Conservation (phyloP, 305 asterid genomes). For the Ilex paraguariensis region DNA sequence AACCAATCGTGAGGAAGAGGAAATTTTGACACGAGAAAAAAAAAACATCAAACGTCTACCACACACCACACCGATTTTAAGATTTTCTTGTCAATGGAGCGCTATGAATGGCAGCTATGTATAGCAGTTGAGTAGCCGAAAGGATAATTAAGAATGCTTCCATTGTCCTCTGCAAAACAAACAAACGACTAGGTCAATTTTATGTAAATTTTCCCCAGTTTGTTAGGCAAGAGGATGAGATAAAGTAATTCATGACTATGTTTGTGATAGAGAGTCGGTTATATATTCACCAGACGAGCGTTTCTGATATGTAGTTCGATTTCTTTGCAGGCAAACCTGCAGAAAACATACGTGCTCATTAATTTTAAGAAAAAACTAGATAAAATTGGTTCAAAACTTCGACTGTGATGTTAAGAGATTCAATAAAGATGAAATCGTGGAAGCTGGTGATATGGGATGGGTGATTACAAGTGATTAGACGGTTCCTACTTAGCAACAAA, state of each 20-base stretch:
- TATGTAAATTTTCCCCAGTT: not conserved
- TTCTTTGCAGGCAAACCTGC: conserved; percentile 86
- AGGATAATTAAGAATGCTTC: conserved; percentile 84
- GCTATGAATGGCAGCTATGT: conserved; percentile 63
- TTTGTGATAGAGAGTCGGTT: not conserved
- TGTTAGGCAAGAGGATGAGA: not conserved
- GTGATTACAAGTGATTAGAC: too few relatives aligned
- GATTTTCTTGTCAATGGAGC: conserved; percentile 33
- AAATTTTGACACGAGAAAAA: not conserved
- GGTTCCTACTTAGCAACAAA: too few relatives aligned
- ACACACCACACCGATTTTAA: conserved; percentile 9
- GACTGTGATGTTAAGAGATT: too few relatives aligned
- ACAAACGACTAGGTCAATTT: not conserved
- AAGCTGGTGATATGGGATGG: too few relatives aligned
- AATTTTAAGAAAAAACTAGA: too few relatives aligned
- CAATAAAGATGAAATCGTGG: too few relatives aligned
- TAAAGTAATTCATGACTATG: not conserved
- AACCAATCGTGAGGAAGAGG: not conserved
- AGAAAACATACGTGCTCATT: not conserved
- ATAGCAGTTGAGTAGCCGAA: conserved; percentile 61
- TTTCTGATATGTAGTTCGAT: conserved; percentile 54
- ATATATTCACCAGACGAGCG: conserved; percentile 61
- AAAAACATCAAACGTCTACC: not conserved
- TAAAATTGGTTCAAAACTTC: too few relatives aligned
- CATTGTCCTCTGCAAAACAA: conserved; percentile 62